phyloP scores from a whole-genome alignment of 2,329 filamentous ascomycete genomes.

The Penicillium sp. region DNA sequence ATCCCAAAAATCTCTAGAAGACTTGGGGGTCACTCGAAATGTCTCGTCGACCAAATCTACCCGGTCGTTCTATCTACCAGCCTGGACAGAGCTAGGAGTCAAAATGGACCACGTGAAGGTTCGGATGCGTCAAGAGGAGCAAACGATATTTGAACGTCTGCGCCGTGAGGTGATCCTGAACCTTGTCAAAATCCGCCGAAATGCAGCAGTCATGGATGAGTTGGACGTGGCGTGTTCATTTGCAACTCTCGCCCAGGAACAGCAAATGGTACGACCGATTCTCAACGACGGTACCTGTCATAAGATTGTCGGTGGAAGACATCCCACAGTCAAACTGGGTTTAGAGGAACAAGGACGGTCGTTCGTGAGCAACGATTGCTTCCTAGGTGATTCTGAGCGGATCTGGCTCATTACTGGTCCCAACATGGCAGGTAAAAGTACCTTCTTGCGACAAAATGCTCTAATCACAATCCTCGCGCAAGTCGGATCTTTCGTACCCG shows the following conservation, averaged over 20 bases:
- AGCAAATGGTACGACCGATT: constrained; percentile 69
- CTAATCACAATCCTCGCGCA: constrained; percentile 92
- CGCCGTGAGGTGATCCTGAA: constrained; percentile 76
- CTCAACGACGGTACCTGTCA: constrained; percentile 66
- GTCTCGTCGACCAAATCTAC: constrained; percentile 82
- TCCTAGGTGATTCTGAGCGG: constrained; percentile 73
- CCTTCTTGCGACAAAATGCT: constrained; percentile 92
- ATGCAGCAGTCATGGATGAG: constrained; percentile 88
- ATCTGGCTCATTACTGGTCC: constrained; percentile 71
- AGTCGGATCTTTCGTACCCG: constrained; percentile 88
- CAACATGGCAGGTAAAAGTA: constrained; percentile 99
- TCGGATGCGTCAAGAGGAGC: constrained; percentile 80
- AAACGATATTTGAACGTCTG: constrained; percentile 72
- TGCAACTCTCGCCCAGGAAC: constrained; percentile 73
- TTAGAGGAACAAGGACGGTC: constrained; percentile 74
- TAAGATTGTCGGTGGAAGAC: constrained; percentile 79
- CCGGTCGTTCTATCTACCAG: constrained; percentile 75
- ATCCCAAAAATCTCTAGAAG: constrained; percentile 46
- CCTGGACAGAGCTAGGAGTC: constrained; percentile 81
- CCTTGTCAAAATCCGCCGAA: constrained; percentile 81
- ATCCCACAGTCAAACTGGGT: constrained; percentile 87
- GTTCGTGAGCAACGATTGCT: constrained; percentile 84
- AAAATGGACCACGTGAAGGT: constrained; percentile 74
- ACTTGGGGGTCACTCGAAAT: constrained; percentile 50
- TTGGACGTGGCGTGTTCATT: constrained; percentile 88